Evolutionary conservation across 2,329 filamentous ascomycete species (phyloP).

Genomic region (Trichoderma endophyticum): DNA sequence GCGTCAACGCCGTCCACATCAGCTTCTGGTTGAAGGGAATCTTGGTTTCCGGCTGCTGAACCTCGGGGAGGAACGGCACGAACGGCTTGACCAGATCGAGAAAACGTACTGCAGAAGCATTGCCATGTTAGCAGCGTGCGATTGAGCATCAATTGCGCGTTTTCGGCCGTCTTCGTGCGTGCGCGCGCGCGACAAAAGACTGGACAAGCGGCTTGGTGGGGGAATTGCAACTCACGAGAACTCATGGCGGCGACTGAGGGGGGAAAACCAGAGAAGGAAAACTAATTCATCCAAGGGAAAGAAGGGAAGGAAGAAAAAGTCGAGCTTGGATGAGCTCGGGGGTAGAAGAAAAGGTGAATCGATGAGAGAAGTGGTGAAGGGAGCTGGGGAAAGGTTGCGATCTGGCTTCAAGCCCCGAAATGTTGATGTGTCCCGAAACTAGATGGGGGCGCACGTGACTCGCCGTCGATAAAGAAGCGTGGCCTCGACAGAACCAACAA

Average conservation of each 20-base stretch:
- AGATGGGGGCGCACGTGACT: conserved; percentile 35
- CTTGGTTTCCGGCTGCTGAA: conserved; percentile 97
- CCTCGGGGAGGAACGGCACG: conserved; percentile 98
- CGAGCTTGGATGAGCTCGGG: conserved; percentile 40
- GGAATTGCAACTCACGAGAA: conserved; percentile 47
- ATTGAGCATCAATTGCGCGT: conserved; percentile 29
- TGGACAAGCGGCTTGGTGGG: conserved; percentile 20
- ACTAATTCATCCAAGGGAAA: conserved; percentile 40
- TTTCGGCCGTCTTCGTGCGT: conserved; percentile 1
- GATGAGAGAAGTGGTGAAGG: conserved; percentile 29
- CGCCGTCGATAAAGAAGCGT: conserved; percentile 16
- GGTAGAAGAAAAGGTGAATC: conserved; percentile 29
- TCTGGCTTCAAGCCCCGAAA: conserved; percentile 45
- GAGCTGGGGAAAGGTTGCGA: conserved; percentile 38
- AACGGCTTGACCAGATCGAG: conserved; percentile 99
- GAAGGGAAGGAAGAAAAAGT: conserved; percentile 33
- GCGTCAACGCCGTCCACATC: conserved; percentile 91
- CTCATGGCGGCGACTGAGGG: conserved; percentile 48
- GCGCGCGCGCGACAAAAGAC: conserved; percentile 22
- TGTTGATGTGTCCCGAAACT: conserved; percentile 44
- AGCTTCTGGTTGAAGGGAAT: conserved; percentile 98
- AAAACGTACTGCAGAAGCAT: conserved; percentile 72
- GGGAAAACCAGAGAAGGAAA: conserved; percentile 37
- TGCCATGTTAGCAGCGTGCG: conserved; percentile 28
- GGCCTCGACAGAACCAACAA: conserved; percentile 6